A percentile compares a stretch with the other conserved stretches of the same genome.
These are phyloP conservation scores for Gymnopus androsaceus DNA, from an alignment of 1,284 basidiomycete genomes.

Conservation along the genomic window DNA sequence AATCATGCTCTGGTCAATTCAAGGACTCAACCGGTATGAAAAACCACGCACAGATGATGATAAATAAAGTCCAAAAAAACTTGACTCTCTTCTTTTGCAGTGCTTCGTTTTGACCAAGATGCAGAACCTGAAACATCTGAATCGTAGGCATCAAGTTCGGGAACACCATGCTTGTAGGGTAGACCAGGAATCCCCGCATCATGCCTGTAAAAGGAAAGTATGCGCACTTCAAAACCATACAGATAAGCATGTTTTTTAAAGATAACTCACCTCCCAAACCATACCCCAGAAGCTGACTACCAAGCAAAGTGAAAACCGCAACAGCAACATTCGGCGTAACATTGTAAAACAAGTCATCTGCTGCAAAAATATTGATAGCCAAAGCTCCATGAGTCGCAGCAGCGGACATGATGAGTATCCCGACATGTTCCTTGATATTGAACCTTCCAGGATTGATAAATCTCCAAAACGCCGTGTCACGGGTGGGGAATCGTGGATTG, in stretches of 20 bases:
- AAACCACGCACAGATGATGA: slow-evolving; percentile 33
- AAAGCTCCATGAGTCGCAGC: slow-evolving; percentile 41
- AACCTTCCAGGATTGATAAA: slow-evolving; percentile 39
- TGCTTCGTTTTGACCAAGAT: slow-evolving; percentile 16
- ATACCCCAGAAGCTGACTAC: slow-evolving; percentile 45
- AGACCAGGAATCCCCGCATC: slow-evolving; percentile 28
- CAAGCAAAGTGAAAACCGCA: slow-evolving; percentile 40
- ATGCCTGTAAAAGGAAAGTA: slow-evolving; percentile 14
- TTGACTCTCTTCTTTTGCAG: slow-evolving; percentile 38
- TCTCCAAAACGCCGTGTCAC: slow-evolving; percentile 38
- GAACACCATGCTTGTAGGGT: slow-evolving; percentile 29
- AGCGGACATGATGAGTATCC: slow-evolving; percentile 76
- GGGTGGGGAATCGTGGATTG: slow-evolving; percentile 25
- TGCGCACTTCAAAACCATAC: slow-evolving; percentile 3
- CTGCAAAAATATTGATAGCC: slow-evolving; percentile 43
- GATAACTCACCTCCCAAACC: slow-evolving; percentile 30
- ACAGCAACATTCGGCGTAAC: slow-evolving; percentile 36
- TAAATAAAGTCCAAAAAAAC: slow-evolving; percentile 48
- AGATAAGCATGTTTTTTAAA: no score
- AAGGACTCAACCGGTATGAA: background rate
- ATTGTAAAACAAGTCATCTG: slow-evolving; percentile 40
- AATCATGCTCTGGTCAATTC: background rate
- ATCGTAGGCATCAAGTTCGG: slow-evolving; percentile 35
- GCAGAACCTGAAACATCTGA: slow-evolving; percentile 26
- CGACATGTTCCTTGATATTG: slow-evolving; percentile 70